A percentile compares a stretch with the other conserved stretches of the same genome.
phyloP scores from a whole-genome alignment of 2,329 filamentous ascomycete species.

The Helicocarpus griseus region DNA sequence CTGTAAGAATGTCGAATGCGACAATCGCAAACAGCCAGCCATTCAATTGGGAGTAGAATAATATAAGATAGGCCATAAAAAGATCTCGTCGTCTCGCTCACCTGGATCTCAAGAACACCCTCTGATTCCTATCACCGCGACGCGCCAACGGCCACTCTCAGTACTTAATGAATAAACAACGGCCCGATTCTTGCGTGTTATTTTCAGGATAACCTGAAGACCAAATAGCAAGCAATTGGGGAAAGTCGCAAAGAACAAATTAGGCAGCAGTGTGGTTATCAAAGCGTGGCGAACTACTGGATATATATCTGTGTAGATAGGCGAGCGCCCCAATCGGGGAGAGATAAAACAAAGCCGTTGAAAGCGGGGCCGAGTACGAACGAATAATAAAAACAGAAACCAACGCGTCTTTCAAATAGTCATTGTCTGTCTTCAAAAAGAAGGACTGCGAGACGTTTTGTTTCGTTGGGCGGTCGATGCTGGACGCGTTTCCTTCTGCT shows the following conservation, averaged over 20 bases:
- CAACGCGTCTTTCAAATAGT: not conserved
- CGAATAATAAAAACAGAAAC: not conserved
- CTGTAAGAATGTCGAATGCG: too few species aligned
- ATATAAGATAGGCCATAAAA: too few species aligned
- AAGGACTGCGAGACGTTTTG: not conserved
- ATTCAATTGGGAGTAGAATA: too few species aligned
- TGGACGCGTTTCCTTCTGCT: not conserved
- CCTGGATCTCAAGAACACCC: too few species aligned
- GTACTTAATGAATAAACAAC: too few species aligned
- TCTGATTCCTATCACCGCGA: too few species aligned
- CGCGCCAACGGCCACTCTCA: too few species aligned
- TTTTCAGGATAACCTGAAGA: too few species aligned
- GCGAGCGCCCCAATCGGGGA: not conserved
- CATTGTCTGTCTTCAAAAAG: not conserved
- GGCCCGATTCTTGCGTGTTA: too few species aligned
- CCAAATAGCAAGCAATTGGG: too few species aligned
- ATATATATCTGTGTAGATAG: not conserved
- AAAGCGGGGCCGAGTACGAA: not conserved
- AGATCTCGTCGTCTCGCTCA: too few species aligned
- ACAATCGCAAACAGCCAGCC: too few species aligned
- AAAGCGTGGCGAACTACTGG: not conserved
- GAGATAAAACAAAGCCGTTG: not conserved
- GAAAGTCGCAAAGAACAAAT: not conserved
- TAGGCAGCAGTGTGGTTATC: not conserved
- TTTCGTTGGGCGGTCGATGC: not conserved